Evolutionary conservation across 1,284 basidiomycete genomes (phyloP).

Genomic region (Moesziomyces parantarcticus): DNA sequence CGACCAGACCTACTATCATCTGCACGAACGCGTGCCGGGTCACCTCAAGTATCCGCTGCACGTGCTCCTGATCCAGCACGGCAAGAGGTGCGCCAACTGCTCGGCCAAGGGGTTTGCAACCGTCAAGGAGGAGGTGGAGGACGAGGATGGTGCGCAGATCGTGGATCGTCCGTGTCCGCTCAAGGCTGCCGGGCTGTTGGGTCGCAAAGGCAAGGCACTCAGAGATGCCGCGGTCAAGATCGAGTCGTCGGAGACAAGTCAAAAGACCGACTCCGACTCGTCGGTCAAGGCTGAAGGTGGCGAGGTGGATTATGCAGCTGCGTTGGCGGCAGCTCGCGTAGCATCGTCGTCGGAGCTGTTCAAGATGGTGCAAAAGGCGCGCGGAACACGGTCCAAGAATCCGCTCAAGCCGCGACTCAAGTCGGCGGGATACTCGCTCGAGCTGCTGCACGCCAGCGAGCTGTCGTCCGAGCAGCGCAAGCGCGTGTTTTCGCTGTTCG

Average conservation of each 20-base stretch:
- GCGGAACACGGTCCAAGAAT: slow-evolving; percentile 22
- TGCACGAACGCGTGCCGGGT: slow-evolving; percentile 75
- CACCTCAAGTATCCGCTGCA: slow-evolving; percentile 79
- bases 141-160: slow-evolving; percentile 5
- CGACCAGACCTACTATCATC: slow-evolving; percentile 77
- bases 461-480: slow-evolving; percentile 43
- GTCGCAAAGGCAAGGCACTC: slow-evolving; percentile 45
- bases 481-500: slow-evolving; percentile 37
- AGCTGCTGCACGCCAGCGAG: slow-evolving; percentile 7
- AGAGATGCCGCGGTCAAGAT: slow-evolving; percentile 34
- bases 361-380: slow-evolving; percentile 11
- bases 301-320: slow-evolving; percentile 17
- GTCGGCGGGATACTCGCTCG: slow-evolving; percentile 13
- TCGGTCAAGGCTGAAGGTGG: too few species aligned
- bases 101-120: slow-evolving; percentile 65
- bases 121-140: slow-evolving; percentile 53
- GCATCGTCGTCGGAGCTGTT: slow-evolving; percentile 12
- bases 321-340: slow-evolving; percentile 8
- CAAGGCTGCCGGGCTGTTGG: slow-evolving; percentile 38
- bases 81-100: slow-evolving; percentile 65
- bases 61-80: slow-evolving; percentile 78
- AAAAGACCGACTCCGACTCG: slow-evolving; percentile 3
- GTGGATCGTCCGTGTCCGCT: slow-evolving; percentile 40
- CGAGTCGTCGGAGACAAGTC: slow-evolving; percentile 15
- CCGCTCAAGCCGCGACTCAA: slow-evolving; percentile 19